A percentile compares a stretch with the other conserved stretches of the same genome.
These are phyloP conservation scores for Phytophthora vignae DNA, from an alignment of 352 stramenopile genomes.

Conservation along the genomic window DNA sequence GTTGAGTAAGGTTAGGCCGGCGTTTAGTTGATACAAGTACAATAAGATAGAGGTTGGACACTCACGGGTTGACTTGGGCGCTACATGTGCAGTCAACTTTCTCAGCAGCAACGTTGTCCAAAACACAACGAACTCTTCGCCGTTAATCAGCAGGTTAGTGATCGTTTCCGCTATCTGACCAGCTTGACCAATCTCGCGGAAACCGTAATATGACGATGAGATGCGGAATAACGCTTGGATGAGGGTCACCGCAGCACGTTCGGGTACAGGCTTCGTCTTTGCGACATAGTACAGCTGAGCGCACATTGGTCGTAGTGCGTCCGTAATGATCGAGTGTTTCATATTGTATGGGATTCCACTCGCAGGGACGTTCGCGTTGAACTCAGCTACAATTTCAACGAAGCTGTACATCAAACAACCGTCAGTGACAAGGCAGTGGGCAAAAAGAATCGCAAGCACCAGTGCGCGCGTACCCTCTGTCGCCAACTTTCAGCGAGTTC, in stretches of 20 bases:
- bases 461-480: slow-evolving; percentile 66
- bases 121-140: slow-evolving; percentile 90
- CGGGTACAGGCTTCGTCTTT: slow-evolving; percentile 69
- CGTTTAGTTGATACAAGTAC: background rate
- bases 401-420: slow-evolving; percentile 51
- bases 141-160: slow-evolving; percentile 75
- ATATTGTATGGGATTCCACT: slow-evolving; percentile 88
- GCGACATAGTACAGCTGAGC: slow-evolving; percentile 84
- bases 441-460: background rate
- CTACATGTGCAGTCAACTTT: slow-evolving; percentile 62
- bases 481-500: slow-evolving; percentile 56
- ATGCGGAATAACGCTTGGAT: slow-evolving; percentile 90
- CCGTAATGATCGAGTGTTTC: slow-evolving; percentile 78
- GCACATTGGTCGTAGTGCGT: slow-evolving; percentile 81
- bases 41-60: slow-evolving; percentile 14
- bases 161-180: slow-evolving; percentile 83
- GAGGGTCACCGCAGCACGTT: slow-evolving; percentile 72
- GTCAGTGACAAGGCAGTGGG: slow-evolving; percentile 7
- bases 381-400: slow-evolving; percentile 85
- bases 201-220: slow-evolving; percentile 86
- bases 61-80: slow-evolving; percentile 55
- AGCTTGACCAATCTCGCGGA: slow-evolving; percentile 82
- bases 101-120: slow-evolving; percentile 84
- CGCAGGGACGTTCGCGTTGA: slow-evolving; percentile 91
- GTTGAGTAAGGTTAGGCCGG: slow-evolving; percentile 6